Conservation (phyloP, 179 eudicot genomes). For the Corrigiola litoralis region DNA sequence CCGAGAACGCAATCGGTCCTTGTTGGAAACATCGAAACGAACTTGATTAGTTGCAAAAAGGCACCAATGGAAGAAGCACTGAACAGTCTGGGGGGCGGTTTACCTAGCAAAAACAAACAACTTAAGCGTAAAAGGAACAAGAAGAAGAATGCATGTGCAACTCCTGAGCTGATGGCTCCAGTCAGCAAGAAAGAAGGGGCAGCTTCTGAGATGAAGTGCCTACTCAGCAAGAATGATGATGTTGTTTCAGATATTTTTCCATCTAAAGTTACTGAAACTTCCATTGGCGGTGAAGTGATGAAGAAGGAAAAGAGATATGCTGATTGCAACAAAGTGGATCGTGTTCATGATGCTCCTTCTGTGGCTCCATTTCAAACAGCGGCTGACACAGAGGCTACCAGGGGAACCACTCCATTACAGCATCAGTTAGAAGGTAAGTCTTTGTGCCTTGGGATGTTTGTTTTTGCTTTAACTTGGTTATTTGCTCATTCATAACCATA, state of each 20-base stretch:
- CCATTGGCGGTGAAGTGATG: conserved; percentile 11
- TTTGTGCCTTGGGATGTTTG: not conserved
- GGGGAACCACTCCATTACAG: not conserved
- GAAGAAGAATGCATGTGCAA: conserved; percentile 8
- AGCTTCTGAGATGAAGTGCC: no score
- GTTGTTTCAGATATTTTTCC: not conserved
- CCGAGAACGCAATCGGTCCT: conserved; percentile 2
- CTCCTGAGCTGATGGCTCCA: conserved; percentile 4
- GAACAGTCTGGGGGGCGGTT: no score
- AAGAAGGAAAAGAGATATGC: conserved; percentile 14
- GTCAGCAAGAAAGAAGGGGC: conserved; percentile 18
- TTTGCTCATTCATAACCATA: not conserved
- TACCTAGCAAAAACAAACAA: no score
- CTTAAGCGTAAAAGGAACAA: not conserved
- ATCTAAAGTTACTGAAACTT: conserved; percentile 1
- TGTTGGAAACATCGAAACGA: not conserved
- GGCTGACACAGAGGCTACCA: conserved; percentile 1
- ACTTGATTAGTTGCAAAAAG: not conserved
- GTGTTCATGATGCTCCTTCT: conserved; percentile 13
- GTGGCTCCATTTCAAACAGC: conserved; percentile 8
- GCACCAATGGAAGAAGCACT: not conserved
- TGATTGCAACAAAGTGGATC: conserved; percentile 5
- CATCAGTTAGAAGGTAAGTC: conserved; percentile 15
- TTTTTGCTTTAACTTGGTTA: not conserved
- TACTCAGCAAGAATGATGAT: conserved; percentile 15